A percentile compares a stretch with the other conserved stretches of the same genome.
These are phyloP conservation scores for Aurinia saxatilis DNA, from an alignment of 345 rosid genomes.

Conservation along the genomic window DNA sequence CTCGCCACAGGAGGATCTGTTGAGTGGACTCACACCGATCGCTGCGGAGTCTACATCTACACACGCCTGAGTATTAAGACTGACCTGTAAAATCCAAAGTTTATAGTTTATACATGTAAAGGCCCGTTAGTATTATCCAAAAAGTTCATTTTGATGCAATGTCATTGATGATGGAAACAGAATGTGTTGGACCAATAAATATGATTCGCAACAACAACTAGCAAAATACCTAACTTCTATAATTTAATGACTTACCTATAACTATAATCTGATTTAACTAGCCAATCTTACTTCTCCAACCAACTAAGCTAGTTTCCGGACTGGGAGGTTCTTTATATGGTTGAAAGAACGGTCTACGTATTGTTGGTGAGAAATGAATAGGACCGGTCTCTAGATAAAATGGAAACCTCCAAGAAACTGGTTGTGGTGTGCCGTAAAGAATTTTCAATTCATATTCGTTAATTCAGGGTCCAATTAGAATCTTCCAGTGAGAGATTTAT, in stretches of 20 bases:
- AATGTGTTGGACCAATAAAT: no score
- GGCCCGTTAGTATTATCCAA: no score
- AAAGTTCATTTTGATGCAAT: no score
- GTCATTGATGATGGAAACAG: no score
- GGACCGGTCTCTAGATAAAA: neutral
- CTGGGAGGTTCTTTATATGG: neutral
- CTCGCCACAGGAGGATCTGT: slow-evolving; percentile 24
- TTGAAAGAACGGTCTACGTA: neutral
- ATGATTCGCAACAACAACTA: neutral
- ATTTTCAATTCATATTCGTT: neutral
- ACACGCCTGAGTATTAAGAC: neutral
- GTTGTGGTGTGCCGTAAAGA: neutral
- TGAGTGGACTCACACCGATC: slow-evolving; percentile 19
- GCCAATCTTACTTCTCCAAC: neutral
- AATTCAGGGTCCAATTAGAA: neutral
- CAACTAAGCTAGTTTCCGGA: neutral
- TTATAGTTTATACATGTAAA: no score
- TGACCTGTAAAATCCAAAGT: no score
- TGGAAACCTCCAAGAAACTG: slow-evolving; percentile 5
- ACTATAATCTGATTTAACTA: neutral
- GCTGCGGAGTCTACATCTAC: neutral
- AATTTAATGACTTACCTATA: neutral
- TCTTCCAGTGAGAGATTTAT: neutral
- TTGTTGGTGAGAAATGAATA: neutral
- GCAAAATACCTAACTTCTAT: neutral